Evolutionary conservation across 2,329 filamentous ascomycete genomes (phyloP).

Genomic region (Clarireedia hainanense): DNA sequence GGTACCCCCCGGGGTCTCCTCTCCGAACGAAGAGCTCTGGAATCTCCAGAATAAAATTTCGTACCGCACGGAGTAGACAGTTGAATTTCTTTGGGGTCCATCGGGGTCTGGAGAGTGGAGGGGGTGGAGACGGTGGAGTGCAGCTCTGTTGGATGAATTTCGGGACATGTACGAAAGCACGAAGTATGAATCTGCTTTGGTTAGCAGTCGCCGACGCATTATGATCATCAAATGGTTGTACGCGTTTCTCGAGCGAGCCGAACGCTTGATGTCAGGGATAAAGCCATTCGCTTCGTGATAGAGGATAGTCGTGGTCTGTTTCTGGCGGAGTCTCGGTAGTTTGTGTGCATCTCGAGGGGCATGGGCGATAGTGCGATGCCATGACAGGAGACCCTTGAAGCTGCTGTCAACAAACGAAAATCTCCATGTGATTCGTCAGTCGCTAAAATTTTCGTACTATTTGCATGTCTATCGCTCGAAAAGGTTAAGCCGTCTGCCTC

Average conservation of each 20-base stretch:
- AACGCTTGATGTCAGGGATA: neutral
- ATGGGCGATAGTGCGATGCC: too few species aligned
- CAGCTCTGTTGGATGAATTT: neutral
- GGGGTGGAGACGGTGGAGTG: neutral
- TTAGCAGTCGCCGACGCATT: too few species aligned
- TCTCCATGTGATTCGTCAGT: neutral
- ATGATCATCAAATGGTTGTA: neutral
- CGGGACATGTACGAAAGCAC: neutral
- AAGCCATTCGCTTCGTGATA: neutral
- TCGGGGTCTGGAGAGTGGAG: slow-evolving; percentile 3
- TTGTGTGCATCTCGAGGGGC: neutral
- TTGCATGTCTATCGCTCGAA: neutral
- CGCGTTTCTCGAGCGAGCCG: neutral
- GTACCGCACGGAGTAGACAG: neutral
- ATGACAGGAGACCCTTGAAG: too few species aligned
- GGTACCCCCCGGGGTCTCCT: neutral
- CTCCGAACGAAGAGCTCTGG: neutral
- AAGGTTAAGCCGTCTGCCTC: too few species aligned
- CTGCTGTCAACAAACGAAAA: neutral
- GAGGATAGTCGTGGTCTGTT: neutral
- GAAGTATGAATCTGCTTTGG: too few species aligned
- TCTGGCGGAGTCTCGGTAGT: neutral
- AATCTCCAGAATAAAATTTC: neutral
- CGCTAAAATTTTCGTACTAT: slow-evolving; percentile 3
- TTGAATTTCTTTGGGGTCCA: neutral